phyloP scores from a whole-genome alignment of 2,329 filamentous ascomycete species.

The Arachnopeziza araneosa region DNA sequence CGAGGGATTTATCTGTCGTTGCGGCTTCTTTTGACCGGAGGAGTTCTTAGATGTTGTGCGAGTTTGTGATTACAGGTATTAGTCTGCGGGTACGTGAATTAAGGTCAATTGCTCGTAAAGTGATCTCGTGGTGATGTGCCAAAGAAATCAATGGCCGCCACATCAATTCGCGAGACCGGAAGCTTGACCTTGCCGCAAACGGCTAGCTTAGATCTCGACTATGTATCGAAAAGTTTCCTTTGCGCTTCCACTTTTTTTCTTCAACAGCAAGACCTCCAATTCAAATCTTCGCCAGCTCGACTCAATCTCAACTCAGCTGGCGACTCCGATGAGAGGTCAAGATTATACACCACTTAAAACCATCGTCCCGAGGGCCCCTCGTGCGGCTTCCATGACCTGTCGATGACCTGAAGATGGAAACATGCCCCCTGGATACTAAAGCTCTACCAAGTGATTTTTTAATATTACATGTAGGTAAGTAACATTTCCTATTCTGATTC shows the following conservation, averaged over 20 bases:
- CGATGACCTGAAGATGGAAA: slow-evolving; percentile 64
- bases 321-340: slow-evolving; percentile 70
- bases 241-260: slow-evolving; percentile 32
- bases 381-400: slow-evolving; percentile 57
- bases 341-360: slow-evolving; percentile 71
- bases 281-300: slow-evolving; percentile 69
- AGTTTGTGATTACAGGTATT: slow-evolving; percentile 7
- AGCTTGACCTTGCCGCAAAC: background rate
- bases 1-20: background rate
- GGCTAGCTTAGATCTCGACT: background rate
- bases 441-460: background rate
- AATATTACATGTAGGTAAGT: slow-evolving; percentile 11
- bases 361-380: slow-evolving; percentile 67
- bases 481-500: background rate
- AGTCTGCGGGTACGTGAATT: slow-evolving; percentile 6
- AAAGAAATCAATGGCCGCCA: background rate
- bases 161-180: background rate
- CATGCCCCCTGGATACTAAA: slow-evolving; percentile 37
- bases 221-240: background rate
- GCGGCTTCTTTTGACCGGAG: background rate
- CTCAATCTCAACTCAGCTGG: slow-evolving; percentile 52
- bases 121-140: slow-evolving; percentile 9
- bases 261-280: slow-evolving; percentile 59
- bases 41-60: background rate
- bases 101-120: slow-evolving; percentile 12